Base-by-base conservation (phyloP, 352 stramenopile species). In the Phytophthora melonis region DNA sequence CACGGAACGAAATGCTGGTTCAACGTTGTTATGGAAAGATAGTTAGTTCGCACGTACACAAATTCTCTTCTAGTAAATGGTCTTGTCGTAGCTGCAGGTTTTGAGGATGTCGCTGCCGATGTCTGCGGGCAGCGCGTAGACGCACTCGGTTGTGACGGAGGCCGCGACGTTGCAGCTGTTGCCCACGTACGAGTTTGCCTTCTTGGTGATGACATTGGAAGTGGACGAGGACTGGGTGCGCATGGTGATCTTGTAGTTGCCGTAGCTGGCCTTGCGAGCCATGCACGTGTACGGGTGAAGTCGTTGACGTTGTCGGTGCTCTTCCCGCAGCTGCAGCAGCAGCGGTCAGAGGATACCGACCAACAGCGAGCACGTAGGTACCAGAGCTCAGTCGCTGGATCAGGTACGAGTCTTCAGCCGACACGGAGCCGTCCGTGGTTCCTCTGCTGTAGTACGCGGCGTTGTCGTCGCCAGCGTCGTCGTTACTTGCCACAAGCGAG, bases 181-280 rank as follows among this genome's bases (percentile, higher is more conserved):
- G 43, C 86, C 83, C 0, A 93, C 82, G 61, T 93, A 93, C 55
- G 86, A 91, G 54, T 87, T 88, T 16, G 84, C 58, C 30, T 78
- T 87, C 34, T 63, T 68, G 30, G 66, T 83, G 49, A 93, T 19
- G 23, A 74, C 25, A 3, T 34, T 68, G 6, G 50, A 32, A 9
- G 65, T 78, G 3, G 69, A 64, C n/a, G 65, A 60, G 14, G 83
- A 92, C 61, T 90, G 78, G 6, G 75, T 82, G 9, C 83, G 81
- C 7, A 93, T 43, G 0, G 84, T 92, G 71, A 92, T 80, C 63
- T 82, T 79, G 76, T 93, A 92, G 65, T 91, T 92, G 5, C 86
- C 86, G 53, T 93, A 92, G 60, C 75, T 89, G 16, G 83, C 86
- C 43, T 80, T 77, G 14, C 78, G 70, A 52, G 76, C 74, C 45